These are phyloP conservation scores for Aspergillus clavatus DNA, from an alignment of 2,329 filamentous ascomycete species.

Conservation along the genomic window DNA sequence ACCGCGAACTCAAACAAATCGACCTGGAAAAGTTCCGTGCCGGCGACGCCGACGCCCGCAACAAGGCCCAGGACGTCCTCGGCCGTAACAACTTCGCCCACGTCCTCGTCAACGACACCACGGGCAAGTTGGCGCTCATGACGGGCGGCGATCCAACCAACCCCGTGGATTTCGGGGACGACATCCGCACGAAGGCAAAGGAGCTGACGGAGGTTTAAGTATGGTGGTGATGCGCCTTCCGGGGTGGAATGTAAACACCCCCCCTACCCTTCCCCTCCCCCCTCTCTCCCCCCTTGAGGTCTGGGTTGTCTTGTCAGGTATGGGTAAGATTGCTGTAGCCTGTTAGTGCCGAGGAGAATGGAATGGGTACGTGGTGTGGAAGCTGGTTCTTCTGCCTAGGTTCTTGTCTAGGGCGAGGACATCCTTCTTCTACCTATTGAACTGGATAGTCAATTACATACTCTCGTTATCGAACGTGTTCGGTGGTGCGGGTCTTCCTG, in stretches of 20 bases:
- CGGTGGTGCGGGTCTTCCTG: too few relatives aligned
- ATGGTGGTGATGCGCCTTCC: too few relatives aligned
- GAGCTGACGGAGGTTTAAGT: constrained; percentile 15
- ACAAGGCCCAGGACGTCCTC: constrained; percentile 19
- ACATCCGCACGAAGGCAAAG: constrained; percentile 22
- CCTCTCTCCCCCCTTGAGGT: too few relatives aligned
- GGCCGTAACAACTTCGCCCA: constrained; percentile 28
- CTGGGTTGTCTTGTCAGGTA: too few relatives aligned
- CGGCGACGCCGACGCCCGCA: constrained; percentile 15
- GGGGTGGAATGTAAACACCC: too few relatives aligned
- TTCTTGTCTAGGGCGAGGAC: background rate
- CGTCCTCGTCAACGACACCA: constrained; percentile 22
- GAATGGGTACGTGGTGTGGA: background rate
- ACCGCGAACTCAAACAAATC: constrained; percentile 38
- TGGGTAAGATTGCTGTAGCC: too few relatives aligned
- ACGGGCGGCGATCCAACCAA: constrained; percentile 23
- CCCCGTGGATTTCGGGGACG: constrained; percentile 25
- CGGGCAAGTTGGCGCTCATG: constrained; percentile 28
- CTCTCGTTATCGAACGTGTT: too few relatives aligned
- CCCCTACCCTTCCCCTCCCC: too few relatives aligned
- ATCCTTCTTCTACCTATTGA: too few relatives aligned
- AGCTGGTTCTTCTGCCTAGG: background rate
- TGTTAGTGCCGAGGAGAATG: too few relatives aligned
- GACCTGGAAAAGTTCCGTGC: constrained; percentile 22
- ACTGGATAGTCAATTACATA: too few relatives aligned